phyloP scores from a whole-genome alignment of 371 early-diverging fungal species.

The Circinella umbellata region DNA sequence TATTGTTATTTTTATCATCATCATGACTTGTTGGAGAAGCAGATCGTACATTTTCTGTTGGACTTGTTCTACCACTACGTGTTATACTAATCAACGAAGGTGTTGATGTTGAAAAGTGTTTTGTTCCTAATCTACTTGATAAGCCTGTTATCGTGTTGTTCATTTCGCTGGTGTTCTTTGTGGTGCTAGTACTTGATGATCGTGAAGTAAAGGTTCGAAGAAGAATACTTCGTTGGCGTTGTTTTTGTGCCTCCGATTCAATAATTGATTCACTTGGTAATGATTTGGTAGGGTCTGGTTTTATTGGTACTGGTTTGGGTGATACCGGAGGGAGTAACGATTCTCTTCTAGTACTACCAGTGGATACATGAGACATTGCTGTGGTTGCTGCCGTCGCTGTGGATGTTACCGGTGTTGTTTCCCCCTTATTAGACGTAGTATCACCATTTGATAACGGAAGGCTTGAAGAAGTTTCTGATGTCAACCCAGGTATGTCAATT shows the following conservation, averaged over 20 bases:
- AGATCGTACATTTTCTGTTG: not conserved
- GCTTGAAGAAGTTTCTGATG: too few species aligned
- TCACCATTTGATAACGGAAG: too few species aligned
- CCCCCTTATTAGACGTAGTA: too few species aligned
- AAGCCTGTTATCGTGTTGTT: not conserved
- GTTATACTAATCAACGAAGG: constrained; percentile 2
- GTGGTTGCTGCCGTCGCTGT: too few species aligned
- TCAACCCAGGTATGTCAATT: constrained; percentile 58
- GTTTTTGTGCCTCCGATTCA: constrained; percentile 22
- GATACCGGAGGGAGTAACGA: constrained; percentile 18
- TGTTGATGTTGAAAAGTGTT: not conserved
- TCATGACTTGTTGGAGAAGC: not conserved
- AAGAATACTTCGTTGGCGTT: constrained; percentile 29
- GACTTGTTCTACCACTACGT: constrained; percentile 14
- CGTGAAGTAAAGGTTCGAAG: constrained; percentile 49
- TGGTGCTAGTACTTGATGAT: constrained; percentile 16
- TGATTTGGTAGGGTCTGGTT: constrained; percentile 37
- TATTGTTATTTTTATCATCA: too few species aligned
- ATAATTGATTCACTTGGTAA: constrained; percentile 29
- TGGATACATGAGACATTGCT: too few species aligned
- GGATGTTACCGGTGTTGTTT: too few species aligned
- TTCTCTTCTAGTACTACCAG: not conserved
- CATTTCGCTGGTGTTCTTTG: not conserved
- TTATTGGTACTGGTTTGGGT: constrained; percentile 45
- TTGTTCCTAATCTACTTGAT: not conserved